Base-by-base conservation (phyloP, 441 rosid genomes). In the Viola pubescens region DNA sequence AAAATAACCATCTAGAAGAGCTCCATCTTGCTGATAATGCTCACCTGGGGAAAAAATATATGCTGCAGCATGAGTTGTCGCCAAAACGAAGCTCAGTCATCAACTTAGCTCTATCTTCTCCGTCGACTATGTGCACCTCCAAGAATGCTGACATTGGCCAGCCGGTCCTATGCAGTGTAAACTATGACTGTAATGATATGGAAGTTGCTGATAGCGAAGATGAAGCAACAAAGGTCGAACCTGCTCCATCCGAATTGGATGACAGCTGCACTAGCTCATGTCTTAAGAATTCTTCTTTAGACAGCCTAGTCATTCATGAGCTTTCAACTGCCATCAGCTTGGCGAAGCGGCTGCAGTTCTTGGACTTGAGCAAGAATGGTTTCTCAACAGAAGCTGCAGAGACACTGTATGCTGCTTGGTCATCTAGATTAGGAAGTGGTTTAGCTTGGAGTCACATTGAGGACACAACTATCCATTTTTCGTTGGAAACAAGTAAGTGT, bases 131-230 rank as follows among this genome's bases (percentile, higher is more conserved):
- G 14, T 54, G 49, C 34, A 68, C 12, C 48, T n/a, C 79, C 43
- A 62, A 66, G 61, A 70, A 70, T 66, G 61, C 41, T 16, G 68
- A 53, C 19, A 54, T 52, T 42, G 64, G 65, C 62, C 69, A 61
- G 66, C 64, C 69, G 38, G 68, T 37, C 40, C 34, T 66, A 53
- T 81, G 86, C 66, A 71, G 51, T 26, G 40, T 65, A 62, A 74
- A 69, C 75, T 73, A 70, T 7, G 72, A 77, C 14, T 70, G 70
- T 66, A 59, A 70, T 66, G 63, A 61, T 51, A 85, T 90, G 2
- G 87, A 83, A 80, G 95, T 87, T 56, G 90, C 94, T n/a, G 98
- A 90, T 66, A 94, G 97, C 57, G 94, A 90, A 80, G 98, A 89
- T 62, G 79, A 79, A 12, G 56, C 72, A 48, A 47, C 38, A 6